Conservation (phyloP, 2,329 filamentous ascomycete species). For the Fusarium guadeloupense region DNA sequence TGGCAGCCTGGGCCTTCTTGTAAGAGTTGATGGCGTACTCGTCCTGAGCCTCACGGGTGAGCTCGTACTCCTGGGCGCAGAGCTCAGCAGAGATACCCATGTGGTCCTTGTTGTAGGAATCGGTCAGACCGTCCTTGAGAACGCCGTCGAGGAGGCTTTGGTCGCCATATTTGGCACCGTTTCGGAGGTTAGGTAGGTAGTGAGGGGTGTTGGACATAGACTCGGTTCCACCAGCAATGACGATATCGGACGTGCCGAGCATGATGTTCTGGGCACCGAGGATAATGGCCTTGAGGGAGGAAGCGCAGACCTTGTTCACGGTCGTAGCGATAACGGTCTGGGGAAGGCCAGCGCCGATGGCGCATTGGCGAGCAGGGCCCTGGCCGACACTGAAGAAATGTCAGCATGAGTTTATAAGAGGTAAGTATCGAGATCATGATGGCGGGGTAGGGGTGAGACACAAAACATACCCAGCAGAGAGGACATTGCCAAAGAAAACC, state of each 20-base stretch:
- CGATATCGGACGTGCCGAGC: slow-evolving; percentile 89
- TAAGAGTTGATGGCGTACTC: slow-evolving; percentile 96
- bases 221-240: slow-evolving; percentile 94
- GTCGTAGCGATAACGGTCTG: slow-evolving; percentile 86
- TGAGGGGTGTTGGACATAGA: slow-evolving; percentile 99
- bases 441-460: slow-evolving; percentile 8
- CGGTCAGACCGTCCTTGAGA: slow-evolving; percentile 92
- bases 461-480: slow-evolving; percentile 84
- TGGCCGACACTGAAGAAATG: slow-evolving; percentile 77
- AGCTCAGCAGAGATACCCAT: slow-evolving; percentile 96
- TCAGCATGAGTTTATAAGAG: slow-evolving; percentile 17
- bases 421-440: slow-evolving; percentile 3
- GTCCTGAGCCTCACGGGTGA: slow-evolving; percentile 88
- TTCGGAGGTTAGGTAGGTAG: slow-evolving; percentile 89
- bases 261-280: slow-evolving; percentile 97
- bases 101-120: slow-evolving; percentile 95
- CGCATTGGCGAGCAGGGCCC: slow-evolving; percentile 94
- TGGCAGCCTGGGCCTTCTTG: slow-evolving; percentile 89
- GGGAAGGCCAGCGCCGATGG: slow-evolving; percentile 85
- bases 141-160: slow-evolving; percentile 89
- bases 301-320: slow-evolving; percentile 99
- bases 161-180: slow-evolving; percentile 92
- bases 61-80: slow-evolving; percentile 83
- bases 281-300: slow-evolving; percentile 91
- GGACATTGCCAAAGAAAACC: slow-evolving; percentile 97